Evolutionary conservation across 768 basidiomycete genomes (phyloP), one percentile per base, ranked within the genome.

Genomic region (Xerocomus spinulosus): DNA sequence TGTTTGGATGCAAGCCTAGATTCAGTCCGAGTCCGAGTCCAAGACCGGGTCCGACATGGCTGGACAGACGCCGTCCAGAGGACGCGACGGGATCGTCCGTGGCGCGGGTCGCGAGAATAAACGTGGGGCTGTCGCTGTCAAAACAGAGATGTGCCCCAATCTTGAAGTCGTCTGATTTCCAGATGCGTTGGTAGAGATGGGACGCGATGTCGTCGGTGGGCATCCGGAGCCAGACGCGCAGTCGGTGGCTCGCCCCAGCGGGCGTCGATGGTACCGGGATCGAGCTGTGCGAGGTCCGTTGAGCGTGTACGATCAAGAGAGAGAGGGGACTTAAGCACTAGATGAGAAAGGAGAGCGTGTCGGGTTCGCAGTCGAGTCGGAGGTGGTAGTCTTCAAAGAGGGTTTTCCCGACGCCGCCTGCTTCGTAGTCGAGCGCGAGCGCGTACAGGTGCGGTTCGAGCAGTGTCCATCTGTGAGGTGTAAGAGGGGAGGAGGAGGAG

Each of bases 391-490:
- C 73, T 14, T 79, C 76, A 46, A 85, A 73, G 10, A 85, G 61
- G 18, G 67, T 68, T 29, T 66, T 72, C 12, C 82, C 82, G 0
- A 80, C 78, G 1, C 84, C 83, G 40, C 74, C 75, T 4, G 81
- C 79, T 43, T 83, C 82, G 54, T 86, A 85, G 17, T 82, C 82
- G 54, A 85, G 60, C 5, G 79, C 76, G 52, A 83, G 77, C 32
- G 70, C 70, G 50, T 80, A 84, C 26, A 75, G 37, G 10, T 68
- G 70, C 2, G 70, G 72, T 32, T 68, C 67, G 18, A 78, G 46
- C 30, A 59, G 58, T 34, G 70, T 65, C 81, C 81, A 84, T 55
- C 83, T 39, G 9, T 23, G 23, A 23, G 15, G 15, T 20, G 10
- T 9, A 15, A 9, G 3, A n/a, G 34, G 14, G 5, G 14, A 23